Conservation (phyloP, 768 basidiomycete species). For the Lactarius tabidus region DNA sequence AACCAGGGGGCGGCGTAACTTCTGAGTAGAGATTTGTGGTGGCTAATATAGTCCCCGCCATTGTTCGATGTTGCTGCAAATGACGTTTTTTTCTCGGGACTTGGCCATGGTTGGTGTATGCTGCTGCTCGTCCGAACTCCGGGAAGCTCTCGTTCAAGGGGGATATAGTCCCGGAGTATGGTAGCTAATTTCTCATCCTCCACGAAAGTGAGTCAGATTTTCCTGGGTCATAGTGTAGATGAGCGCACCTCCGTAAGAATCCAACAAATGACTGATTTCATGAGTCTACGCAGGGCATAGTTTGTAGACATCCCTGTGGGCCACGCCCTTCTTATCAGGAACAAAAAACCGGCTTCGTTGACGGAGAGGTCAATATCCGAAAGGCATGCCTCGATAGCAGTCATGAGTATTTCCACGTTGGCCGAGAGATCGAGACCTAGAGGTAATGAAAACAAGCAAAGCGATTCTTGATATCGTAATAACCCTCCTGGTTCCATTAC, state of each 20-base stretch:
- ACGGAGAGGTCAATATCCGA: conserved; percentile 65
- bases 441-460: conserved; percentile 64
- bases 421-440: conserved; percentile 66
- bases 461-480: conserved; percentile 33
- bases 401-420: conserved; percentile 68
- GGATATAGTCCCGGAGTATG: conserved; percentile 65
- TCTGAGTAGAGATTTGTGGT: conserved; percentile 48
- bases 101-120: conserved; percentile 56
- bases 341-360: conserved; percentile 69
- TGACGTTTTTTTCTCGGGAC: conserved; percentile 32
- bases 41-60: conserved; percentile 67
- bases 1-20: conserved; percentile 68
- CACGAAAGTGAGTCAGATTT: background rate
- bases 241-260: conserved; percentile 62
- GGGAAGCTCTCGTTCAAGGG: conserved; percentile 53
- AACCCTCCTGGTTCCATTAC: conserved; percentile 37
- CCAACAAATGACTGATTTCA: conserved; percentile 59
- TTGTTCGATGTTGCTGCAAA: conserved; percentile 45
- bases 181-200: conserved; percentile 65
- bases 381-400: conserved; percentile 67
- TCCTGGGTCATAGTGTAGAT: background rate
- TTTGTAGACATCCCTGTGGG: conserved; percentile 70
- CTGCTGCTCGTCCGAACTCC: conserved; percentile 51
- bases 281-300: conserved; percentile 61
- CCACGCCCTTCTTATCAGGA: conserved; percentile 68